These are phyloP conservation scores for Penicillium sp. DNA, from an alignment of 2,329 filamentous ascomycete genomes.

Conservation along the genomic window DNA sequence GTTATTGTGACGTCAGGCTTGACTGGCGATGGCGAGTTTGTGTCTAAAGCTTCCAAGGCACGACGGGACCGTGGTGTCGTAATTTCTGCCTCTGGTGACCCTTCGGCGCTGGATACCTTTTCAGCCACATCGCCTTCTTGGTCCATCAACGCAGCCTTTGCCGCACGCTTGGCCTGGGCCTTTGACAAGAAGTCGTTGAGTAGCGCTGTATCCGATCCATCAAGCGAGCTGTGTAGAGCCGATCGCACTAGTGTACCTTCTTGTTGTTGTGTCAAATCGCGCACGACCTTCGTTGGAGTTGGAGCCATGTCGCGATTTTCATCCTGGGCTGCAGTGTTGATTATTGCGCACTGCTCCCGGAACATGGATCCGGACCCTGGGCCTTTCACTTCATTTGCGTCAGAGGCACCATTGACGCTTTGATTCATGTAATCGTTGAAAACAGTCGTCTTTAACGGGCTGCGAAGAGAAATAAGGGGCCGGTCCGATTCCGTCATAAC, in stretches of 20 bases:
- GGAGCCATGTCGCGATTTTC: slow-evolving; percentile 2
- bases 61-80: slow-evolving; percentile 35
- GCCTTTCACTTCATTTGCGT: slow-evolving; percentile 13
- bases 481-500: slow-evolving; percentile 6
- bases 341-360: slow-evolving; percentile 1
- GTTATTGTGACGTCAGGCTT: slow-evolving; percentile 30
- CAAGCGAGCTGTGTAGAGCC: slow-evolving; percentile 38
- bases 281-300: slow-evolving; percentile 19
- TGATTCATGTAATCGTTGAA: slow-evolving; percentile 9
- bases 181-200: slow-evolving; percentile 43
- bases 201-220: slow-evolving; percentile 41
- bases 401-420: not conserved
- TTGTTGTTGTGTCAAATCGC: slow-evolving; percentile 31
- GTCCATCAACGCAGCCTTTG: slow-evolving; percentile 29
- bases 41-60: slow-evolving; percentile 37
- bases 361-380: slow-evolving; percentile 5
- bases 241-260: slow-evolving; percentile 37
- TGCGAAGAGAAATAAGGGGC: slow-evolving; percentile 2
- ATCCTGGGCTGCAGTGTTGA: not conserved
- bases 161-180: slow-evolving; percentile 42
- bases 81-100: slow-evolving; percentile 21
- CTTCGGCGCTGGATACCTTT: slow-evolving; percentile 13
- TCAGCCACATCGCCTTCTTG: slow-evolving; percentile 21
- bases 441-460: slow-evolving; percentile 5
- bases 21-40: slow-evolving; percentile 41